phyloP scores from a whole-genome alignment of 345 rosid genomes.

The Citrus maxima region DNA sequence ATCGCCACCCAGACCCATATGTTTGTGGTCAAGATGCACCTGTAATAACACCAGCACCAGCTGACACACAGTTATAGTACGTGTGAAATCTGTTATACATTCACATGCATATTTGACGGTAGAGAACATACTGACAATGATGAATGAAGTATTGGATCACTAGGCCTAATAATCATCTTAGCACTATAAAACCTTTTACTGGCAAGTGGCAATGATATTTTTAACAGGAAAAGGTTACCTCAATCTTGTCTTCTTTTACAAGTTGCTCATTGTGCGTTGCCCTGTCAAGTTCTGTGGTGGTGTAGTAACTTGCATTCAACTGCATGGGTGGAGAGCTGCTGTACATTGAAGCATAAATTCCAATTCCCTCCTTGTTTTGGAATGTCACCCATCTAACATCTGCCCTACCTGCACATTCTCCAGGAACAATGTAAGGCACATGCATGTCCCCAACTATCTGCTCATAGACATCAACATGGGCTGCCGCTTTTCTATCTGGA shows the following conservation, averaged over 20 bases:
- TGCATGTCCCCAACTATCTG: slow-evolving; percentile 69
- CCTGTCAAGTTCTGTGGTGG: slow-evolving; percentile 61
- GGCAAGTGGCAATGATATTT: background rate
- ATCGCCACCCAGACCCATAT: slow-evolving; percentile 86
- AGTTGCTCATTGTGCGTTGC: slow-evolving; percentile 80
- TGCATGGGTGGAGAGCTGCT: slow-evolving; percentile 86
- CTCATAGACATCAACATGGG: slow-evolving; percentile 70
- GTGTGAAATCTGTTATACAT: background rate
- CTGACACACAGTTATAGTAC: background rate
- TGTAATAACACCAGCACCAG: slow-evolving; percentile 22
- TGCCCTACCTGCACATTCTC: slow-evolving; percentile 84
- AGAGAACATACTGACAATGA: background rate
- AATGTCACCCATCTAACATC: slow-evolving; percentile 96
- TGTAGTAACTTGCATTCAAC: slow-evolving; percentile 85
- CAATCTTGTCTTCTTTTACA: slow-evolving; percentile 58
- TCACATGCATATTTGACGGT: background rate
- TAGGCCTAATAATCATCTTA: background rate
- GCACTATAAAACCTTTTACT: background rate
- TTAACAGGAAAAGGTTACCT: slow-evolving; percentile 38
- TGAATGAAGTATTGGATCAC: background rate
- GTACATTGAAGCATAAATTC: slow-evolving; percentile 76
- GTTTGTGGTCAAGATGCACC: slow-evolving; percentile 98
- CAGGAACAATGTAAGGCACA: slow-evolving; percentile 95
- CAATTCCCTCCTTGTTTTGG: slow-evolving; percentile 61
- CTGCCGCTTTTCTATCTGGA: slow-evolving; percentile 95